Evolutionary conservation across 2,329 filamentous ascomycete genomes (phyloP), one percentile per base, ranked within the genome.

Genomic region (Mariannaea elegans): DNA sequence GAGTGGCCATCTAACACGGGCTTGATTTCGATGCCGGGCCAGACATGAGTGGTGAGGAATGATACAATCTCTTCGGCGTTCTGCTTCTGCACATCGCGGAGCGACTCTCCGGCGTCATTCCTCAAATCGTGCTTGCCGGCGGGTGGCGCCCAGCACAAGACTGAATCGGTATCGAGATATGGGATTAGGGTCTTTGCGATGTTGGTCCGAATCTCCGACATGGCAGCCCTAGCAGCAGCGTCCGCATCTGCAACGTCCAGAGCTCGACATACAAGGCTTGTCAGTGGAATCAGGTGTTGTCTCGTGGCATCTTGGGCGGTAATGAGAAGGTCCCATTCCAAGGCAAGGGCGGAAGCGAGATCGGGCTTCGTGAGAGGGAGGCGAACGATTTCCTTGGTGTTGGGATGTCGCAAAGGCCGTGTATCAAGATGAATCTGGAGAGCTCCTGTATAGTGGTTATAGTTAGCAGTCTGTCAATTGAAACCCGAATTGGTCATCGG

Each of bases 291-390:
- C 46, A 96, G 87, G 78, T 98, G 93, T 59, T 91, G 87, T 75
- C 90, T 92, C 36, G 94, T 85, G 0, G 93, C 92, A 77, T 98
- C 92, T 73, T 94, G 90, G 3, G 91, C 88, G 13, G 91, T 91
- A 21, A 89, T 84, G 61, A 99, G 84, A 47, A 90, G 82, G 74
- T 97, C 94, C 95, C 95, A 99, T 81, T 99, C 95, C 42, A 96
- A 80, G 3, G 94, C 95, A 63, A 99, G 88, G 56, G 92, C 92
- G 42, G 89, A 84, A 21, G 94, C 94, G 36, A 98, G 89, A 71
- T 93, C 86, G 29, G 88, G 88, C 79, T 97, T 98, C 56, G 84
- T 85, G 2, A 80, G 70, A 0, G 95, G 94, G 24, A 98, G 71
- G 2, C 84, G 86, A 68, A 99, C 81, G 64, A 92, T 81, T 38